Evolutionary conservation across 1,284 basidiomycete genomes (phyloP), one percentile per base, ranked within the genome.

Genomic region (Melanopsichium pennsylvanicum): DNA sequence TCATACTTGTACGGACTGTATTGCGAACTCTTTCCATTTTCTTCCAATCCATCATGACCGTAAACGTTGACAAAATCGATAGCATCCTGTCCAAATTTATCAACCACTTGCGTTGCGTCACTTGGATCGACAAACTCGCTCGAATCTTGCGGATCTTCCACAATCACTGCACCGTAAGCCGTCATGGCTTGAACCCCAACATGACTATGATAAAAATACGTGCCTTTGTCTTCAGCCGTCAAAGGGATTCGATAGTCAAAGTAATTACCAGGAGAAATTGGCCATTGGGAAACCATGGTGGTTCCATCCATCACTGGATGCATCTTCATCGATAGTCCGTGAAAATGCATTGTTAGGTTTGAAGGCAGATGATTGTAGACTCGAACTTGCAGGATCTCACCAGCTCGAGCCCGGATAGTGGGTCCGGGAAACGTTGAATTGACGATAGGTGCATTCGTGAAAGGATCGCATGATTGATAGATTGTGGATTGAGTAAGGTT

Each of bases 251-350:
- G 52, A 32, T 71, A 72, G 33, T 78, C 73, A 44, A 75, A 73
- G 32, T 25, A 74, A 2, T 47, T 2, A 5, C 59, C 58, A 0
- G 71, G 61, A 2, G 29, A 26, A 22, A 75, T 64, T 1, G 74
- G 74, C 63, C 72, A 78, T 41, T 79, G 77, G 2, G 56, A 54
- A 15, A 76, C 27, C 43, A 75, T 59, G 9, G 46, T 46, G 0
- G 70, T 74, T 2, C 77, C 77, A 26, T 79, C 77, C 52, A 72
- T 62, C 3, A 60, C 59, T 0, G 77, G 76, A n/a, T 67, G 70
- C 29, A 67, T 57, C 6, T 29, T 25, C 62, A 76, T 74, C 8
- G 25, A 29, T 2, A 75, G 36, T 1, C 73, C 75, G 51, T 75
- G 74, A 39, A 67, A 72, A 32, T 76, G 74, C 37, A 72, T 54